Evolutionary conservation across 176 grass and related monocot species (phyloP), one percentile per base, ranked within the genome.

Genomic region (Carex cristatella): DNA sequence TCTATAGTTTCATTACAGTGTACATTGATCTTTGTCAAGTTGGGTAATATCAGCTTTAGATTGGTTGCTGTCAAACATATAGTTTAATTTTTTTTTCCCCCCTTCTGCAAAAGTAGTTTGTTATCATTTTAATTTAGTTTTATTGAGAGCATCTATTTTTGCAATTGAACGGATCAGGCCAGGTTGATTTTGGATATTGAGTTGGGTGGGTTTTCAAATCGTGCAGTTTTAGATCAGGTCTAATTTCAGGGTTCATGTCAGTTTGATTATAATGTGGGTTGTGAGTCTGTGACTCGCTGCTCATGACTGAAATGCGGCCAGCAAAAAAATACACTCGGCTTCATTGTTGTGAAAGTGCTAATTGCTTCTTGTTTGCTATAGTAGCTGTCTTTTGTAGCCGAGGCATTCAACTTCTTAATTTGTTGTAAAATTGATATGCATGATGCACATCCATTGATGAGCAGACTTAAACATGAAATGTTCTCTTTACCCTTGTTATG

Each of bases 11-110:
- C 27, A 63, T 62, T 61, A 51, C 5, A 44, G 33, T 61, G 79
- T 81, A 76, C 46, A 76, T 76, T 13, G 31, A 81, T 61, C 79
- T 81, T 63, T 81, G 31, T 48, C 44, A 76, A 75, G 38, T 51
- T 18, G 4, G 70, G 54, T 79, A 57, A 57, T 56, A 30, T 56
- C 13, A 57, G 23, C 49, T 79, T 28, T 16, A 79, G 74, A 40
- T 14, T 31, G 49, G 18, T 30, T 55, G 13, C 23, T 55, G 31
- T 30, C 4, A 55, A 76, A 30, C 23, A 55, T 78, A 28, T 32
- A 57, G 54, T 57, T 56, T 58, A 2, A 19, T 32, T 49, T 57
- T 15, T 32, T 49, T 56, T 15, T 57, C 31, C 11, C 0, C 48
- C 48, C 48, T 51, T 51, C 48, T 57, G 27, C 10, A 27, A 79